Evolutionary conservation across 768 basidiomycete genomes (phyloP), one percentile per base, ranked within the genome.

Genomic region (Russula griseocarnosa): DNA sequence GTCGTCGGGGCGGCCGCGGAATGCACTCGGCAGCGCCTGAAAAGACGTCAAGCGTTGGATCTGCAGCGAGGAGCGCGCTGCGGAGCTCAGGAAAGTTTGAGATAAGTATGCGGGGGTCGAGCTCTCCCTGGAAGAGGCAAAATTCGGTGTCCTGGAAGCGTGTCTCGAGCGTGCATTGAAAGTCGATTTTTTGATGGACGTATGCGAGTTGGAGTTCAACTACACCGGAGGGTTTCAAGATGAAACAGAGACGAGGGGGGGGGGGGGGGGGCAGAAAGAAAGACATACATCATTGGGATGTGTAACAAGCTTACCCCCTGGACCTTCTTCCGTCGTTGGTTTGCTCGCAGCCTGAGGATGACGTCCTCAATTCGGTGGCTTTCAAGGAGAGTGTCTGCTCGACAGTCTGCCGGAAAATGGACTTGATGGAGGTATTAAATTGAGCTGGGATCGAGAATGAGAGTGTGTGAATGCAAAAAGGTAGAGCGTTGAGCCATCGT

Each of bases 51-150:
- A 88, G 77, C 13, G 80, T 75, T 62, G 91, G 86, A 11, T 77
- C 76, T 8, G 76, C 68, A 13, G 67, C 69, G 71, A 88, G 86
- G 30, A 94, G 75, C 13, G 79, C 75, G 22, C 88, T 89, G 32
- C 87, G 80, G n/a, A 94, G 76, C 63, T 86, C 81, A 7, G 90
- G 86, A 69, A 86, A 95, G 73, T 92, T 87, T 66, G 90, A 86
- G 65, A 95, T 77, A 44, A 94, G 79, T 3, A 94, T 72, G 16
- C 93, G 83, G 0, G 93, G 91, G 74, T 97, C 93, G n/a, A 92
- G 75, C 51, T 87, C 83, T 40, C 92, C 93, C 60, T 84, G 81
- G 70, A 88, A 85, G 62, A 96, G 81, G 69, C 90, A 82, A 66
- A 82, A 83, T 20, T 86, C 88, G 1, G 94, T 93, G 62, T 92